Conservation (phyloP, 2,329 filamentous ascomycete species). For the Talaromyces islandicus region DNA sequence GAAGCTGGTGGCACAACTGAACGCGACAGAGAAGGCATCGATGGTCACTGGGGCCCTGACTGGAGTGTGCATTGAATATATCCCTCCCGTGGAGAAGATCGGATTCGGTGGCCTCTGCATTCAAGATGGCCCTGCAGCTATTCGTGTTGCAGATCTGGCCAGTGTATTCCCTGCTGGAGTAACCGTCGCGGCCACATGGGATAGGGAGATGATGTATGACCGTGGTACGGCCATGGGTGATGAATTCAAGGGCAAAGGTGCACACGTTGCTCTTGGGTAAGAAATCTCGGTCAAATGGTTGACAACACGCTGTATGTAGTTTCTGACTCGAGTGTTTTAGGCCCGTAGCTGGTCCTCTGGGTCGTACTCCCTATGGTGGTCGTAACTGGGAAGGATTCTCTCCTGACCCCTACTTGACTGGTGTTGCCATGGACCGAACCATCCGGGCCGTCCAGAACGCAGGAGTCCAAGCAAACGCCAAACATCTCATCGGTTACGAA, state of each 20-base stretch:
- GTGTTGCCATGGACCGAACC: constrained; percentile 34
- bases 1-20: constrained; percentile 9
- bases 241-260: constrained; percentile 37
- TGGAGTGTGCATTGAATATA: constrained; percentile 28
- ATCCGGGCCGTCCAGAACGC: constrained; percentile 36
- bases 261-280: constrained; percentile 39
- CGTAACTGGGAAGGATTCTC: constrained; percentile 43
- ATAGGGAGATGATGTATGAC: constrained; percentile 48
- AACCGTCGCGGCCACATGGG: constrained; percentile 60
- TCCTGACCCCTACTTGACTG: constrained; percentile 40
- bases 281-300: constrained; percentile 4
- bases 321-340: background rate
- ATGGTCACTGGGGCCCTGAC: constrained; percentile 21
- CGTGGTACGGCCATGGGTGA: constrained; percentile 50
- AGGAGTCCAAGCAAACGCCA: constrained; percentile 50
- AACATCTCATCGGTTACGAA: constrained; percentile 58
- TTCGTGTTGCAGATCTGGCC: constrained; percentile 62
- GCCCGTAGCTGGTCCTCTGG: constrained; percentile 30
- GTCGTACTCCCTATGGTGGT: constrained; percentile 32
- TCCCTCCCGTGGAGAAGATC: constrained; percentile 25
- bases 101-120: constrained; percentile 34
- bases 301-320: background rate
- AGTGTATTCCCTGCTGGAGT: constrained; percentile 71
- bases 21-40: constrained; percentile 15
- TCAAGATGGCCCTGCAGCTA: constrained; percentile 43